Conservation (phyloP, 306 rosid genomes). For the Begonia loranthoides region DNA sequence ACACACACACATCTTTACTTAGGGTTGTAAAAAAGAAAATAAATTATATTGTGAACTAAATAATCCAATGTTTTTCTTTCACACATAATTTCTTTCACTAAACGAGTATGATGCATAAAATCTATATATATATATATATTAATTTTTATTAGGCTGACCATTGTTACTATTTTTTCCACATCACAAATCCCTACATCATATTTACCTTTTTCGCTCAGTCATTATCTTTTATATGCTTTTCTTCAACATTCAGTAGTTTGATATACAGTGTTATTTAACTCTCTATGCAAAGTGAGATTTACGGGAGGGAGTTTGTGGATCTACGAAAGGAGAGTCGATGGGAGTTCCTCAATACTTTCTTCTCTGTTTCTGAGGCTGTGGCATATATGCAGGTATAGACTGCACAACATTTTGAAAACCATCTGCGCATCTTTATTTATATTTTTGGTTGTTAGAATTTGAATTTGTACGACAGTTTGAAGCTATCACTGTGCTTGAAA, state of each 20-base stretch:
- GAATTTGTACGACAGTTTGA: too few species aligned
- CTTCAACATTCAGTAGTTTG: conserved; percentile 18
- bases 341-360: conserved; percentile 90
- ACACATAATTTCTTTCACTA: too few species aligned
- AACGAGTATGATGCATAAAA: too few species aligned
- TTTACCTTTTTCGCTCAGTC: conserved; percentile 5
- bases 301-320: conserved; percentile 96
- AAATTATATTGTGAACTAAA: too few species aligned
- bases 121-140: too few species aligned
- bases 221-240: conserved; percentile 5
- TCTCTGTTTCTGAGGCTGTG: conserved; percentile 98
- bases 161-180: too few species aligned
- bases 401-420: neutral
- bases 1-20: too few species aligned
- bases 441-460: too few species aligned
- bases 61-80: too few species aligned
- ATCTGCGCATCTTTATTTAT: neutral
- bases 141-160: too few species aligned
- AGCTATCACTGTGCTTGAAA: too few species aligned
- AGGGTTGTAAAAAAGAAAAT: too few species aligned
- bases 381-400: conserved; percentile 88
- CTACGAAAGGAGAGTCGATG: conserved; percentile 79
- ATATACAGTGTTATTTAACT: conserved; percentile 33
- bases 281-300: conserved; percentile 74
- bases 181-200: neutral